phyloP scores from a whole-genome alignment of 108 stramenopile species.

The Hondaea fermentalgiana region DNA sequence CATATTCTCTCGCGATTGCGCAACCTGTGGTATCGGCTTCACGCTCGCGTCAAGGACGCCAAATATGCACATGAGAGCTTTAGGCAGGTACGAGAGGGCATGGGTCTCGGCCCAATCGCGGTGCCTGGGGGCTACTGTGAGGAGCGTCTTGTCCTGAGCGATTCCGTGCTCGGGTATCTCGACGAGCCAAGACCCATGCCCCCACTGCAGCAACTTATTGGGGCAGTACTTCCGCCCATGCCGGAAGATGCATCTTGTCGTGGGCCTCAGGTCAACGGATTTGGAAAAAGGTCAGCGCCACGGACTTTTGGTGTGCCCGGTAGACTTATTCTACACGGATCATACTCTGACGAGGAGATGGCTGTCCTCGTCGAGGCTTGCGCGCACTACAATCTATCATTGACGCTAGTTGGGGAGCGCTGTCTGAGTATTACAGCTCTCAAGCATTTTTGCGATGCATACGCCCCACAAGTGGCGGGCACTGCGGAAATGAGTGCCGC shows the following conservation, averaged over 20 bases:
- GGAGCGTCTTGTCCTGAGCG: neutral
- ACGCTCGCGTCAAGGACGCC: neutral
- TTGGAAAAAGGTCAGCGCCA: neutral
- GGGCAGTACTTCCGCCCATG: neutral
- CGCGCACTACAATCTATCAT: neutral
- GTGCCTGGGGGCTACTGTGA: neutral
- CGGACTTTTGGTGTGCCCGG: too few relatives aligned
- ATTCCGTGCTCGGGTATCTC: neutral
- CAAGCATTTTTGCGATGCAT: neutral
- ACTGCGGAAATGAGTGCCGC: neutral
- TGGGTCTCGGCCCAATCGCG: neutral
- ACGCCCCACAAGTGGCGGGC: neutral
- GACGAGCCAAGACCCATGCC: neutral
- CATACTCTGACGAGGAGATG: neutral
- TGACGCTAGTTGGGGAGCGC: neutral
- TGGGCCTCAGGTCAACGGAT: too few relatives aligned
- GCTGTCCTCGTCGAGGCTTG: neutral
- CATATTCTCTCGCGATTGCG: neutral
- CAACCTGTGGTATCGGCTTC: neutral
- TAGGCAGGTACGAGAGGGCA: neutral
- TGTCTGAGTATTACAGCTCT: neutral
- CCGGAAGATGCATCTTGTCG: too few relatives aligned
- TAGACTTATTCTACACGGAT: neutral
- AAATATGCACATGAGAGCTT: neutral
- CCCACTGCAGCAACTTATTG: conserved; percentile 5